Evolutionary conservation across 768 basidiomycete genomes (phyloP).

Genomic region (Crucibulum laeve): DNA sequence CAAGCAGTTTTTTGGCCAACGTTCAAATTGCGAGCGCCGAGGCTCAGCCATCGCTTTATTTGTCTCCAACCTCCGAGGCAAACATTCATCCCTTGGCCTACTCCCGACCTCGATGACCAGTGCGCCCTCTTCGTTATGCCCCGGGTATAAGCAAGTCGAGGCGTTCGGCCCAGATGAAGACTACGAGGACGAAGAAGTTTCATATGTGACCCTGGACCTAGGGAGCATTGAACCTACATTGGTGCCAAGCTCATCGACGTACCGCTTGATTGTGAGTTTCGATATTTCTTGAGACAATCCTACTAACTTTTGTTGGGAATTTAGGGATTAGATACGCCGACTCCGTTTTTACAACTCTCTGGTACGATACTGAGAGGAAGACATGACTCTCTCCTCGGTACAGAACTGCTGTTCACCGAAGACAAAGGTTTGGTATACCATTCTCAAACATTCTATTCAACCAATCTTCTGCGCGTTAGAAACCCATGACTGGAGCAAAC

Average conservation of each 20-base stretch:
- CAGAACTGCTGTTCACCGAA: constrained; percentile 73
- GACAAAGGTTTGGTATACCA: constrained; percentile 42
- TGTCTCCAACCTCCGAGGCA: not conserved
- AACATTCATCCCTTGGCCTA: not conserved
- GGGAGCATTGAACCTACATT: constrained; percentile 70
- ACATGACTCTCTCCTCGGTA: constrained; percentile 66
- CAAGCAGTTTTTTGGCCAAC: too few relatives aligned
- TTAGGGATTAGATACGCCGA: constrained; percentile 75
- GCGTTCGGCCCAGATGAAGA: constrained; percentile 64
- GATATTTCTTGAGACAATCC: not conserved
- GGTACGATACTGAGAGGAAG: constrained; percentile 71
- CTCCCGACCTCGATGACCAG: constrained; percentile 1
- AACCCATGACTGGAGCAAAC: constrained; percentile 41
- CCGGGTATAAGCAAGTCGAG: constrained; percentile 66
- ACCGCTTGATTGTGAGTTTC: constrained; percentile 67
- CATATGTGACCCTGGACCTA: constrained; percentile 73
- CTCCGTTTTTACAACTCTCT: constrained; percentile 72
- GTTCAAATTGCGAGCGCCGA: too few relatives aligned
- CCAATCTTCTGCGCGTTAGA: constrained; percentile 19
- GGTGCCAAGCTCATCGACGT: constrained; percentile 65
- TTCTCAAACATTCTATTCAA: not conserved
- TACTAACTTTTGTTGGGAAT: not conserved
- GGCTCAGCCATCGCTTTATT: not conserved
- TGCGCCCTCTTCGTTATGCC: constrained; percentile 32
- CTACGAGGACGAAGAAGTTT: constrained; percentile 55